Percentiles rank a stretch among this genome's conserved stretches.
phyloP scores from a whole-genome alignment of 192 early-diverging fungal genomes.

The Chytriomyces confervae region DNA sequence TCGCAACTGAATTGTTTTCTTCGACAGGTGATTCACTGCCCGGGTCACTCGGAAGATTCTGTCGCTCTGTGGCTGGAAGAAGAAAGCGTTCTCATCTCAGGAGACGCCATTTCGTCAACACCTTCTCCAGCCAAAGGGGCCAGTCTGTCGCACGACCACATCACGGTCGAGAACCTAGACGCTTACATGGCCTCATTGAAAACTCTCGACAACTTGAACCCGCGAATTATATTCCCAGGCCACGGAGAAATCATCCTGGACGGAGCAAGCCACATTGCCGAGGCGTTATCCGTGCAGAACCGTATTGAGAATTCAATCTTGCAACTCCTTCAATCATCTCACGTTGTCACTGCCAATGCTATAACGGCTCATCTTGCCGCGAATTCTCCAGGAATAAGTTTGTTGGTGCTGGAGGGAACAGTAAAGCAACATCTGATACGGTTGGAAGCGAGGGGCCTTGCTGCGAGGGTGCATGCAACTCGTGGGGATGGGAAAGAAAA shows the following conservation, averaged over 20 bases:
- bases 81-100: not conserved
- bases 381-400: not conserved
- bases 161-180: not conserved
- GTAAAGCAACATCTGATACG: conserved; percentile 11
- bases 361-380: not conserved
- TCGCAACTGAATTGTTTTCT: too few species aligned
- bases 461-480: not conserved
- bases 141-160: not conserved
- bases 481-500: not conserved
- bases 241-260: conserved; percentile 9
- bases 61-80: not conserved
- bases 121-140: not conserved
- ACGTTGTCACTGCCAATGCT: not conserved
- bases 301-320: not conserved
- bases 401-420: not conserved
- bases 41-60: conserved; percentile 5
- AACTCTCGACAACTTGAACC: not conserved
- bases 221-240: conserved; percentile 11
- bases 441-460: not conserved
- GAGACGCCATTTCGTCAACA: conserved; percentile 12
- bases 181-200: not conserved
- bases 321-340: not conserved
- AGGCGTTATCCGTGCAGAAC: not conserved
- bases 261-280: not conserved
- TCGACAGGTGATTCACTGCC: not conserved